Base-by-base conservation (phyloP, 1,284 basidiomycete genomes). In the Grifola frondosa region DNA sequence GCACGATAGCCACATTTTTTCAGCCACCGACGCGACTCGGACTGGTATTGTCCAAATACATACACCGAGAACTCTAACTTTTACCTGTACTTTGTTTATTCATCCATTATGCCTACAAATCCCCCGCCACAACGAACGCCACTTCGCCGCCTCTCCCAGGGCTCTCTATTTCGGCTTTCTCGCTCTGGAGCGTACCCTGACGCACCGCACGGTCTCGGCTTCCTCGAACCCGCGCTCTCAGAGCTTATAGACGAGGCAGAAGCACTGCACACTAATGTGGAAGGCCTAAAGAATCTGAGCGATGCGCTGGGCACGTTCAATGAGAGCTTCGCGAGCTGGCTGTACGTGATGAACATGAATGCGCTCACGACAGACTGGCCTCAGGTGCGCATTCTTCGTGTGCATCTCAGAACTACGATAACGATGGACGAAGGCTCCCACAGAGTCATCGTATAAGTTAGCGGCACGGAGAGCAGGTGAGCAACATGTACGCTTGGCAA, bases 311-410 rank as follows among this genome's bases (percentile, higher is more conserved):
- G 80, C 5, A 83, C 80, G 10, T 97, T 97, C 72, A 96, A 97
- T 62, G 94, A 97, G 63, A 84, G 84, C 29, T 97, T 97, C 60
- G 87, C 92, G 9, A 91, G 89, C 62, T 95, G 86, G 75, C 67
- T 97, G 15, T 95, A 94, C 63, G 84, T 87, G 9, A 82, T 97
- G 78, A 88, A 92, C 62, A 96, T 97, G 91, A 95, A 96, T 59
- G 86, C 91, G 1, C 80, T 95, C 51, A 94, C 92, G 21, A 84
- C 86, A 0, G 93, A 96, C 63, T 97, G 92, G 92, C 80, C 81
- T 0, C 87, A 95, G 75, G 91, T 87, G 54, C 46, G 77, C 59
- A 6, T 35, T 30, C 25, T 29, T 30, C 33, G 37, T 26, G 28
- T 33, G n/a, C 22, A 3, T 30, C 9, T 44, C 28, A 42, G 29